Evolutionary conservation across 2,329 filamentous ascomycete genomes (phyloP), one percentile per base, ranked within the genome.

Genomic region (Calonectria pauciramosa): DNA sequence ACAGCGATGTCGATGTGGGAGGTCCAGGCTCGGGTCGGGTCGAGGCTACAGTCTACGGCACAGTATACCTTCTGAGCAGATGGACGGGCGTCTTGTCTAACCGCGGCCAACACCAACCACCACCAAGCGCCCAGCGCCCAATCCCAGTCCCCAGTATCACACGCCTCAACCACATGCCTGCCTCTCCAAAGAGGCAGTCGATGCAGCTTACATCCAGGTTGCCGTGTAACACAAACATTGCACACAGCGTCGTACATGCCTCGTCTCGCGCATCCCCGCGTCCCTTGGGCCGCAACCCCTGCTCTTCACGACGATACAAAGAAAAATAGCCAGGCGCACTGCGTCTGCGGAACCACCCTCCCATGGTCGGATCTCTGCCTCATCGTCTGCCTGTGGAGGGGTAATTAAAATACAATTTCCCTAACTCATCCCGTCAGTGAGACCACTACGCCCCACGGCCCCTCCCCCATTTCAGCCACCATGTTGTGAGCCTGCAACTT

Each of bases 221-320:
- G 65, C 54, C 74, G 74, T 78, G 79, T 71, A 64, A 80, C 81
- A 78, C 79, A 81, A 82, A 77, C 77, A 77, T 68, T 78, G 69
- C 76, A 75, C 77, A 75, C 73, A 56, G 66, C 68, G 75, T 77
- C 75, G 34, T 70, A 80, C 80, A 75, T 71, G 52, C 75, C 78
- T 81, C 78, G 77, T 82, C 80, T 79, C 79, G 70, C 76, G 54
- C 71, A 72, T 79, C 73, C 71, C 76, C 66, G 71, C 75, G 74
- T 75, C 67, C 54, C 69, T 76, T 54, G 73, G 66, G 49, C 47
- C 67, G 59, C 75, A 72, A 75, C 63, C 59, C 66, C 74, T 79
- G 76, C 78, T 72, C 79, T 71, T 77, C 59, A 49, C 59, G 52
- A 67, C 52, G 47, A 72, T 77, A 66, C 68, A 64, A 47, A 47